These are phyloP conservation scores for Saturnispora gosingensis DNA, from an alignment of 805 yeast genomes.

Conservation along the genomic window DNA sequence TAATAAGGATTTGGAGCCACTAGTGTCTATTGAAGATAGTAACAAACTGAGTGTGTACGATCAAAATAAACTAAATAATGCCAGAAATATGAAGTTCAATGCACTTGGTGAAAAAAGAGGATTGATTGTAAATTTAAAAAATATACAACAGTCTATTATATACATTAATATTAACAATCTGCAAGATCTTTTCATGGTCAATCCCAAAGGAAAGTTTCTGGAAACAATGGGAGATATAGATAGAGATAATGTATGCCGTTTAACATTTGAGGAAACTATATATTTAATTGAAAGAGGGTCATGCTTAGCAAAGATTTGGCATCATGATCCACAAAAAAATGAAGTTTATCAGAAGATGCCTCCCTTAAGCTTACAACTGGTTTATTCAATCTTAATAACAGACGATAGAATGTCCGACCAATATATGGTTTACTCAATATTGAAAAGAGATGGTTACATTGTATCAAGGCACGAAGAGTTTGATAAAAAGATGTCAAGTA, in stretches of 20 bases:
- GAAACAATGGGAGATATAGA: conserved; percentile 62
- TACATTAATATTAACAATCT: conserved; percentile 11
- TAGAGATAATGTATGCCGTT: conserved; percentile 34
- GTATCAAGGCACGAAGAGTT: conserved; percentile 31
- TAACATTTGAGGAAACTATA: conserved; percentile 59
- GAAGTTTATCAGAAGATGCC: conserved; percentile 23
- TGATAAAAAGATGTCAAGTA: background rate
- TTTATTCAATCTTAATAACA: conserved; percentile 45
- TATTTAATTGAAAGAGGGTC: conserved; percentile 80
- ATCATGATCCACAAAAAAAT: conserved; percentile 16
- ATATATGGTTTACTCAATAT: conserved; percentile 60
- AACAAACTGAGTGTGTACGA: conserved; percentile 22
- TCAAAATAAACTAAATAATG: conserved; percentile 32
- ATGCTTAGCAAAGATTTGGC: conserved; percentile 22
- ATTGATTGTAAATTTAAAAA: conserved; percentile 15
- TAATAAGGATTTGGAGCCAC: conserved; percentile 80
- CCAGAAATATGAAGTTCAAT: conserved; percentile 62
- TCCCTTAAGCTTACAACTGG: conserved; percentile 51
- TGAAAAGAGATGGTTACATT: conserved; percentile 72
- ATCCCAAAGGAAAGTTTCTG: conserved; percentile 63
- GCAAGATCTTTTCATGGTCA: conserved; percentile 25
- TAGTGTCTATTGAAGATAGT: conserved; percentile 11
- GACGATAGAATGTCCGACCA: conserved; percentile 34
- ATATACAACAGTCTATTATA: conserved; percentile 23
- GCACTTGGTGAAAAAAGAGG: conserved; percentile 51